Conservation (phyloP, 805 yeast species). For the Cyberlindnera subsufficiens region DNA sequence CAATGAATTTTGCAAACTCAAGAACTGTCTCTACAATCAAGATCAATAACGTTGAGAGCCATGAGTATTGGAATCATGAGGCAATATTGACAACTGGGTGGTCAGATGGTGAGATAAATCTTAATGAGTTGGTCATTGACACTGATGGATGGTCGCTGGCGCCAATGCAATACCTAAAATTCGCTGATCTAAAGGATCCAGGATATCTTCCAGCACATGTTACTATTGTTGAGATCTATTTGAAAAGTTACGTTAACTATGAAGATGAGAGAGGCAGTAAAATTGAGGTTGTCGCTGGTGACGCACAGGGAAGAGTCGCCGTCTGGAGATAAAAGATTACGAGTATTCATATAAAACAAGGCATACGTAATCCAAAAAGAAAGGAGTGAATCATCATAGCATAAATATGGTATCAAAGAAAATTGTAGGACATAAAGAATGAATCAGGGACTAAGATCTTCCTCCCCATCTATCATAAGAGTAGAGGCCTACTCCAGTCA, state of each 20-base stretch:
- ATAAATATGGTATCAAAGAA: no score
- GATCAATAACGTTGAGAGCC: slow-evolving; percentile 24
- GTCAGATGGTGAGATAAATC: slow-evolving; percentile 23
- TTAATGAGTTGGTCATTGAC: slow-evolving; percentile 26
- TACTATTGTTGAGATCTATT: slow-evolving; percentile 28
- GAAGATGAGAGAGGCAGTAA: slow-evolving; percentile 33
- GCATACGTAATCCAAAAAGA: not conserved
- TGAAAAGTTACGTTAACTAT: slow-evolving; percentile 26
- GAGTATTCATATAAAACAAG: not conserved
- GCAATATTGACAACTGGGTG: slow-evolving; percentile 33
- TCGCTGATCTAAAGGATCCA: slow-evolving; percentile 12
- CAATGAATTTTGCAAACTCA: slow-evolving; percentile 25
- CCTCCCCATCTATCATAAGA: slow-evolving; percentile 57
- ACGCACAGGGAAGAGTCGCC: slow-evolving; percentile 44
- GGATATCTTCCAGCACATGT: slow-evolving; percentile 18
- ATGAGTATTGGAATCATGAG: slow-evolving; percentile 33
- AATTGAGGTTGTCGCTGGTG: slow-evolving; percentile 47
- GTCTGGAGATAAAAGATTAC: slow-evolving; percentile 31
- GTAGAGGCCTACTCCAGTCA: slow-evolving; percentile 52
- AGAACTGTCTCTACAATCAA: slow-evolving; percentile 21
- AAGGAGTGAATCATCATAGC: not conserved
- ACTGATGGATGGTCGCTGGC: slow-evolving; percentile 19
- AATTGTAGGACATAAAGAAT: not conserved
- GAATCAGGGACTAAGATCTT: not conserved
- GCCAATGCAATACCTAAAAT: slow-evolving; percentile 20